Evolutionary conservation across 1,139 yeast species (phyloP).

Genomic region (Lodderomyces metapsilosis): DNA sequence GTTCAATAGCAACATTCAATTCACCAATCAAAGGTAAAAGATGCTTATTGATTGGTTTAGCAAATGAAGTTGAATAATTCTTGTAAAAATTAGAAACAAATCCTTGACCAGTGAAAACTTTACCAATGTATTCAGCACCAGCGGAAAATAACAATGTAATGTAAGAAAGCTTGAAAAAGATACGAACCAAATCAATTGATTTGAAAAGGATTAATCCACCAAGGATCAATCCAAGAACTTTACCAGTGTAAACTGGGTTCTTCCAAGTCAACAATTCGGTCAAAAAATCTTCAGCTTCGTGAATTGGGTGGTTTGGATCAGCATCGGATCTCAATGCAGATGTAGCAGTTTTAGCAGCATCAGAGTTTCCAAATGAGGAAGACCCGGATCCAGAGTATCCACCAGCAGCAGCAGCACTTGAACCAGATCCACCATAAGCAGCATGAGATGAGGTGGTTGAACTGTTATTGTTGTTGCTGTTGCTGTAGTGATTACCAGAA

Average conservation of each 20-base stretch:
- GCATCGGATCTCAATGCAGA: constrained; percentile 2
- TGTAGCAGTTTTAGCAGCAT: neutral
- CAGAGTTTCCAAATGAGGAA: neutral
- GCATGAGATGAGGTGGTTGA: neutral
- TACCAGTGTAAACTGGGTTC: constrained; percentile 76
- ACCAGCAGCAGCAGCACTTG: neutral
- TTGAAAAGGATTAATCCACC: constrained; percentile 61
- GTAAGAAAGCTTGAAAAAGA: constrained; percentile 57
- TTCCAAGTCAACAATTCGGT: constrained; percentile 69
- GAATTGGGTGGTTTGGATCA: constrained; percentile 3
- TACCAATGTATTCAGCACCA: constrained; percentile 67
- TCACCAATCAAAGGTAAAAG: constrained; percentile 46
- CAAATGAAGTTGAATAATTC: constrained; percentile 34
- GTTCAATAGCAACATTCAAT: constrained; percentile 43
- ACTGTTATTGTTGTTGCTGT: neutral
- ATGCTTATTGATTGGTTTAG: constrained; percentile 39
- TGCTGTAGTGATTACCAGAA: neutral
- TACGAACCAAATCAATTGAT: constrained; percentile 66
- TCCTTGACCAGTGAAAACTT: constrained; percentile 67
- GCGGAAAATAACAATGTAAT: constrained; percentile 57
- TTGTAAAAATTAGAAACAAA: constrained; percentile 64
- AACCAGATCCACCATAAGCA: neutral
- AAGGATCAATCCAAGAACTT: constrained; percentile 67
- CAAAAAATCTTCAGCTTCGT: constrained; percentile 16
- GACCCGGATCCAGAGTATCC: no score